These are phyloP conservation scores for Xerocomellus amylosporus DNA, from an alignment of 768 basidiomycete species.

Conservation along the genomic window DNA sequence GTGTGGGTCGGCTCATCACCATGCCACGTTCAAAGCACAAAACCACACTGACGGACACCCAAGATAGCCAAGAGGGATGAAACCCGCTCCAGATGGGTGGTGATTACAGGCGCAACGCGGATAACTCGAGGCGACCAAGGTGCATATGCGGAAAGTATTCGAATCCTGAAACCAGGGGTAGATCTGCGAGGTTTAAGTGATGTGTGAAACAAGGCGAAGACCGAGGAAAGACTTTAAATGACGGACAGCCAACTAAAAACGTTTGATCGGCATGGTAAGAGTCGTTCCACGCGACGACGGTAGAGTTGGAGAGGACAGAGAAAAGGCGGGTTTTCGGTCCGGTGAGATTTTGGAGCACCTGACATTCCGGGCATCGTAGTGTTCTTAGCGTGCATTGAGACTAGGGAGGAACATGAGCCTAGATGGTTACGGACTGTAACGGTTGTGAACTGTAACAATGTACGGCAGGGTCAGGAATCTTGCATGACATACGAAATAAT, in stretches of 20 bases:
- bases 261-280: conserved; percentile 23
- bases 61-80: conserved; percentile 11
- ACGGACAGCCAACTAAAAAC: conserved; percentile 20
- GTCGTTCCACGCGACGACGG: background rate
- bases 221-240: conserved; percentile 8
- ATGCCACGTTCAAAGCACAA: background rate
- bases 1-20: background rate
- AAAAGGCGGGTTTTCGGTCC: background rate
- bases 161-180: conserved; percentile 4
- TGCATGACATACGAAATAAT: background rate
- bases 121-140: conserved; percentile 19
- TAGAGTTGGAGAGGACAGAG: background rate
- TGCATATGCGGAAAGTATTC: background rate
- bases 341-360: background rate
- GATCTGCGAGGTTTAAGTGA: background rate
- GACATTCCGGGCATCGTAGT: background rate
- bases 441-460: conserved; percentile 15
- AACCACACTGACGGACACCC: conserved; percentile 1
- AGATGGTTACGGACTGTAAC: background rate
- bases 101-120: conserved; percentile 14
- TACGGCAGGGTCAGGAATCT: background rate
- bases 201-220: conserved; percentile 6
- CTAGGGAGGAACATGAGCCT: background rate
- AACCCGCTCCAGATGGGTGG: background rate
- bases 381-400: background rate